Percentiles rank a stretch among this genome's conserved stretches.
phyloP scores from a whole-genome alignment of 2,329 filamentous ascomycete genomes.

The Colletotrichum shisoi region DNA sequence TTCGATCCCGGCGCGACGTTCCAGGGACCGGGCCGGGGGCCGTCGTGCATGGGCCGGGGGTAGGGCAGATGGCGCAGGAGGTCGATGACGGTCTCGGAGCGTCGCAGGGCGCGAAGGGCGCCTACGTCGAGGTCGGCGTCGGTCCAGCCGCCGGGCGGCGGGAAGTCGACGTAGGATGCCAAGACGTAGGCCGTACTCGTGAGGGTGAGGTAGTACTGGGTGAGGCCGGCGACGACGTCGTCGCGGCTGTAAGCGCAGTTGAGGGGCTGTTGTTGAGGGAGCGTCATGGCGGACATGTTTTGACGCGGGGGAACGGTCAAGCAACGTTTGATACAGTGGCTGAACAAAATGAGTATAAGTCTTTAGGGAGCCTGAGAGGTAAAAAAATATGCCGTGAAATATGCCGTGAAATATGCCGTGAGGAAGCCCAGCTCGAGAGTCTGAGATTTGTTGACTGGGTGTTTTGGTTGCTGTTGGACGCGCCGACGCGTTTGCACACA shows the following conservation, averaged over 20 bases:
- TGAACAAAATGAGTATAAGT: not conserved
- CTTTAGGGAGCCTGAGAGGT: not conserved
- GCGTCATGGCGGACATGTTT: slow-evolving; percentile 7
- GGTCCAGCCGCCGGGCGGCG: slow-evolving; percentile 30
- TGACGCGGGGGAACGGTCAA: not conserved
- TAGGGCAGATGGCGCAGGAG: slow-evolving; percentile 37
- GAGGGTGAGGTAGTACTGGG: slow-evolving; percentile 24
- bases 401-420: not conserved
- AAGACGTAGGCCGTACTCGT: slow-evolving; percentile 28
- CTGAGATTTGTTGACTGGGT: slow-evolving; percentile 10
- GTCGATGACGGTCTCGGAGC: slow-evolving; percentile 34
- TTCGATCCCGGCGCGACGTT: slow-evolving; percentile 30
- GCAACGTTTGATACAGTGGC: no score
- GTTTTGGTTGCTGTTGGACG: slow-evolving; percentile 4
- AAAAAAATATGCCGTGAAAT: no score
- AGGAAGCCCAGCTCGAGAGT: not conserved
- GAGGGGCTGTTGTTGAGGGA: slow-evolving; percentile 21
- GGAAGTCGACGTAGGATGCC: slow-evolving; percentile 28
- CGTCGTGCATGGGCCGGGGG: slow-evolving; percentile 34
- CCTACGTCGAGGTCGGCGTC: slow-evolving; percentile 34
- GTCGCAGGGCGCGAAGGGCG: slow-evolving; percentile 30
- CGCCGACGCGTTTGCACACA: slow-evolving; percentile 31
- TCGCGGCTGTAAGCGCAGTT: slow-evolving; percentile 33
- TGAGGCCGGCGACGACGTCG: slow-evolving; percentile 33
- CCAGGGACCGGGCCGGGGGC: slow-evolving; percentile 35